Conservation (phyloP, 495 filamentous ascomycete species). For the Penicillium chermesinum region DNA sequence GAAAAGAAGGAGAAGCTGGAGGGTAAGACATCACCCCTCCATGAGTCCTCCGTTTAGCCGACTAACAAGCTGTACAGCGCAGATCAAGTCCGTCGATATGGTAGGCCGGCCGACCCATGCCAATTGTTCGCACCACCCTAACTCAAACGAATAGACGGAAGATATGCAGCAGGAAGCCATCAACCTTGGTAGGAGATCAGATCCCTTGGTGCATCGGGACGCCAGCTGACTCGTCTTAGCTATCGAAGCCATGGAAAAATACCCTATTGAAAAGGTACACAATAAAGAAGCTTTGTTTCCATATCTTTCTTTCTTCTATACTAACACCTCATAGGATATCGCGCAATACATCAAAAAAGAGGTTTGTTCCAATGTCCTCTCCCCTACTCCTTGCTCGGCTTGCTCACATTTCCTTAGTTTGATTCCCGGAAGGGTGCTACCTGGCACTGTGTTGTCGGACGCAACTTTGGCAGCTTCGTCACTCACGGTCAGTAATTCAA, state of each 20-base stretch:
- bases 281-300: neutral
- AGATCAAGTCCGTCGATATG: constrained; percentile 98
- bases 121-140: constrained; percentile 10
- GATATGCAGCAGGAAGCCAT: constrained; percentile 95
- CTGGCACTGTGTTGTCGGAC: constrained; percentile 97
- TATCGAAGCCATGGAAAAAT: constrained; percentile 88
- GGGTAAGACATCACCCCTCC: constrained; percentile 41
- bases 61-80: constrained; percentile 55
- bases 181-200: constrained; percentile 70
- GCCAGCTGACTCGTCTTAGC: constrained; percentile 48
- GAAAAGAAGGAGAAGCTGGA: constrained; percentile 69
- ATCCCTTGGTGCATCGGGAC: neutral
- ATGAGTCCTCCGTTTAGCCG: neutral
- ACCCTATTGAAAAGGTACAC: constrained; percentile 83
- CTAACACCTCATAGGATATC: constrained; percentile 63
- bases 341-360: constrained; percentile 97
- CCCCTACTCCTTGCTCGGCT: constrained; percentile 4
- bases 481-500: constrained; percentile 70
- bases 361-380: constrained; percentile 47
- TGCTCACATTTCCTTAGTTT: constrained; percentile 52
- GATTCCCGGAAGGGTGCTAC: constrained; percentile 87
- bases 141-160: constrained; percentile 59
- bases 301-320: neutral
- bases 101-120: constrained; percentile 43
- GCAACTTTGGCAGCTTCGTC: constrained; percentile 98